Base-by-base conservation (phyloP, 2,329 filamentous ascomycete genomes). In the Tolypocladium tropicale region DNA sequence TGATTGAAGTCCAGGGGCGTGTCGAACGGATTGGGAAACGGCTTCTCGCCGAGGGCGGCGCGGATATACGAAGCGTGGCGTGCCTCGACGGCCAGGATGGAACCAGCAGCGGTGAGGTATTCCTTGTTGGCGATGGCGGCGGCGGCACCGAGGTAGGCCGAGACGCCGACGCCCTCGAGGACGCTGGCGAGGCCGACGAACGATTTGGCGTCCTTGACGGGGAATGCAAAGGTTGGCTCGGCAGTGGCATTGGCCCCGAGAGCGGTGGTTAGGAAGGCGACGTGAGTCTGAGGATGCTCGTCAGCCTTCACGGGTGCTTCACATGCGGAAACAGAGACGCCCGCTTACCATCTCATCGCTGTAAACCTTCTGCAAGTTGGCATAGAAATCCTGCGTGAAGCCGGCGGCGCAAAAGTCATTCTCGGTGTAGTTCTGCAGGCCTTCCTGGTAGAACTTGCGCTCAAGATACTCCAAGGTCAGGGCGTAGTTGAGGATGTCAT, bases 101-200 rank as follows among this genome's bases (percentile, higher is more conserved):
- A 81, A 18, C 78, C 85, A 2, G 85, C 85, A 2, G 79, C 80
- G 0, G 67, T 66, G 55, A 88, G 74, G 67, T 84, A 84, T 2
- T 73, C 69, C 65, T 82, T 82, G 68, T 76, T 76, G 62, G 76
- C 73, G 65, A 88, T 84, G 55, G 74, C 73, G 28, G 78, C 77
- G 6, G 84, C 84, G 21, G 83, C 84, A 43, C 85, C 83, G 60
- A 86, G 72, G 71, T 84, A 85, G 4, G 85, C 73, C 2, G 78
- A 79, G 72, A 88, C 84, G 11, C 84, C 78, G 34, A 84, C 77
- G 64, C 88, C 84, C 56, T 86, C 78, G 33, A 88, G 73, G 64
- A 89, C 83, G 56, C 78, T 79, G 30, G 79, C 84, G 1, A 84
- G 84, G 4, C 78, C 78, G 0, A 88, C 71, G 69, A 85, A 85